Percentiles rank a stretch among this genome's conserved stretches.
These are phyloP conservation scores for Datura wrightii DNA, from an alignment of 257 asterid species.

Conservation along the genomic window DNA sequence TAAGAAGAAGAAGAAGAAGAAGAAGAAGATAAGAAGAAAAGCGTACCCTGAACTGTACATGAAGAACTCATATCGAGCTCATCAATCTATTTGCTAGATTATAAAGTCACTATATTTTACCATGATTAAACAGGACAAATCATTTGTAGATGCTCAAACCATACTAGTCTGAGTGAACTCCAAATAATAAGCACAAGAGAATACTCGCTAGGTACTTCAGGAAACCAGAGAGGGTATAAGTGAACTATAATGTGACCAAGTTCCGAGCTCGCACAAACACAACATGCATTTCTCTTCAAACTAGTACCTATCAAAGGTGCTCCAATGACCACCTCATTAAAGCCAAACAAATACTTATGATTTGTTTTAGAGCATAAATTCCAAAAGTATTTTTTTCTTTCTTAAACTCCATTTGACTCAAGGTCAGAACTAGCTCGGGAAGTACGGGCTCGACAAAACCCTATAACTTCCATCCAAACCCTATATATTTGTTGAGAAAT, in stretches of 20 bases:
- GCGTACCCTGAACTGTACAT: constrained; percentile 18
- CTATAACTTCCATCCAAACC: no score
- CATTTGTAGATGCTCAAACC: not conserved
- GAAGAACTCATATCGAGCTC: not conserved
- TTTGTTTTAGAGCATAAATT: no score
- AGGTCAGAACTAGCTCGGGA: no score
- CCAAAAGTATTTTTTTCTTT: no score
- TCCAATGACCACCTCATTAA: no score
- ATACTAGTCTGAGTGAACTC: not conserved
- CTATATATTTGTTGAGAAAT: no score
- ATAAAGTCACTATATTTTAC: no score
- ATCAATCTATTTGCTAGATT: no score
- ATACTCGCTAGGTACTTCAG: not conserved
- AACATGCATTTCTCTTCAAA: not conserved
- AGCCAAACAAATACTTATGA: no score
- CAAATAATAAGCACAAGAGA: not conserved
- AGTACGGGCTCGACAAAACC: no score
- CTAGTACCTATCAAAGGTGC: not conserved
- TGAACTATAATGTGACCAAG: not conserved
- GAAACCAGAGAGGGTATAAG: not conserved
- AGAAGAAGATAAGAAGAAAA: not conserved
- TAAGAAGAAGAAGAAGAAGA: no score
- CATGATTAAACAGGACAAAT: not conserved
- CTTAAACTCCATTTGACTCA: no score
- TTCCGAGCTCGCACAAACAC: not conserved